Conservation (phyloP, 257 asterid species). For the Solanum pennellii region DNA sequence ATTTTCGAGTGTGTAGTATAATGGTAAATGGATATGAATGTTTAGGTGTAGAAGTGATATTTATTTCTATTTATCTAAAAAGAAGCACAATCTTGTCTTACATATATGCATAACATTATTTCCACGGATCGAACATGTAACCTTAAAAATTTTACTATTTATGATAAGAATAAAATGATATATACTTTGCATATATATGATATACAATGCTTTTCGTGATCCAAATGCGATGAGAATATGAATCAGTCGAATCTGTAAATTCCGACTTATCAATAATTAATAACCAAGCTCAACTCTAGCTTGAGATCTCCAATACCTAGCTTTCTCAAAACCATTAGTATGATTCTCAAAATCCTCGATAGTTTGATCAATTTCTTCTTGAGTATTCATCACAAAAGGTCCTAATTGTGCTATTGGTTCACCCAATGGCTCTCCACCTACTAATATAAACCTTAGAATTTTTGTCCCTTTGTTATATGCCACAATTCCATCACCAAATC, state of each 20-base stretch:
- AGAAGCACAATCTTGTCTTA: too few species aligned
- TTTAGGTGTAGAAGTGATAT: too few species aligned
- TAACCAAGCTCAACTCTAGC: conserved; percentile 22
- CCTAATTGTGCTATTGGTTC: conserved; percentile 81
- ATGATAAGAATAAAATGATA: too few species aligned
- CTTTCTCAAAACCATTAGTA: conserved; percentile 79
- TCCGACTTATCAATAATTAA: neutral
- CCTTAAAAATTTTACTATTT: rapidly evolving
- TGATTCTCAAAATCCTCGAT: conserved; percentile 59
- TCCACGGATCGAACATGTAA: neutral
- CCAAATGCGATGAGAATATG: neutral
- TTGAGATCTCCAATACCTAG: conserved; percentile 68
- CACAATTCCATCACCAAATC: conserved; percentile 55
- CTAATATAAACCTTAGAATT: conserved; percentile 41
- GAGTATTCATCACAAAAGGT: conserved; percentile 86
- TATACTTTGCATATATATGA: neutral
- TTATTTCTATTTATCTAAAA: too few species aligned
- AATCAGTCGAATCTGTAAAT: neutral
- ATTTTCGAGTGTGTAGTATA: too few species aligned
- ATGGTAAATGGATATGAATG: too few species aligned
- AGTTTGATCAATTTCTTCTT: conserved; percentile 63
- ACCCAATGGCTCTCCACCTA: conserved; percentile 75
- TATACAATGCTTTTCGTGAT: neutral
- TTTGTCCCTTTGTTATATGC: conserved; percentile 58
- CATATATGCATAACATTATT: neutral